These are phyloP conservation scores for Zopfochytrium polystomum DNA, from an alignment of 371 early-diverging fungal genomes.

Conservation along the genomic window DNA sequence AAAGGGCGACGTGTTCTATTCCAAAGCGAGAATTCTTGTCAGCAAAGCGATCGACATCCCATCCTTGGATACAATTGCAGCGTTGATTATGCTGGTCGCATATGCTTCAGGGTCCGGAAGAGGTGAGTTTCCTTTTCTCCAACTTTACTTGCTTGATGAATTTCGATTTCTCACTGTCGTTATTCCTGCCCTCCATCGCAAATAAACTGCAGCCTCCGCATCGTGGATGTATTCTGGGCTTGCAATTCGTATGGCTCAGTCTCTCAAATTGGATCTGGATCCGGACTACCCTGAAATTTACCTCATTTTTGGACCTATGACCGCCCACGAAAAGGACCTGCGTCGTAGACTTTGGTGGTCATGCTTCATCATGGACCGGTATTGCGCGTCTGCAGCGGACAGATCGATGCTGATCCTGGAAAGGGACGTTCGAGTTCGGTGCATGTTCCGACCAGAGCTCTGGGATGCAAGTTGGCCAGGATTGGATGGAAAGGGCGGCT, in stretches of 20 bases:
- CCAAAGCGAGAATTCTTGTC: too few relatives aligned
- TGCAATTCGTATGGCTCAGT: slow-evolving; percentile 36
- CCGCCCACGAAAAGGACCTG: slow-evolving; percentile 9
- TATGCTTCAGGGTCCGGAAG: slow-evolving; percentile 19
- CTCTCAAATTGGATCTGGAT: slow-evolving; percentile 32
- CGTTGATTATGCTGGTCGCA: slow-evolving; percentile 17
- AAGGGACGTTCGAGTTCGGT: slow-evolving; percentile 7
- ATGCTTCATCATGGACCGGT: slow-evolving; percentile 20
- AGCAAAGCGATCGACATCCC: too few relatives aligned
- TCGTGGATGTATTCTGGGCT: slow-evolving; percentile 37
- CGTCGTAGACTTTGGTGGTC: slow-evolving; percentile 17
- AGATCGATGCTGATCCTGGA: slow-evolving; percentile 11
- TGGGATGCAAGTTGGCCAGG: background rate
- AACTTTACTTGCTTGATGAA: background rate
- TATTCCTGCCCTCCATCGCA: background rate
- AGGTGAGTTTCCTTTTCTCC: too few relatives aligned
- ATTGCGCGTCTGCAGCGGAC: slow-evolving; percentile 16
- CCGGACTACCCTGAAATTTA: slow-evolving; percentile 25
- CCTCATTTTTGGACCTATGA: slow-evolving; percentile 5
- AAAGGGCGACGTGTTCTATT: too few relatives aligned
- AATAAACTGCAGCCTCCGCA: slow-evolving; percentile 9
- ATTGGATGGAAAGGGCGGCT: background rate
- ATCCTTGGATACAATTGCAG: slow-evolving; percentile 12
- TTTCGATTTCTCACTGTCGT: background rate
- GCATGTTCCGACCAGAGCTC: too few relatives aligned